Percentiles rank a stretch among this genome's conserved stretches.
Evolutionary conservation across 495 filamentous ascomycete species (phyloP).

Genomic region (Penicillium fimorum): DNA sequence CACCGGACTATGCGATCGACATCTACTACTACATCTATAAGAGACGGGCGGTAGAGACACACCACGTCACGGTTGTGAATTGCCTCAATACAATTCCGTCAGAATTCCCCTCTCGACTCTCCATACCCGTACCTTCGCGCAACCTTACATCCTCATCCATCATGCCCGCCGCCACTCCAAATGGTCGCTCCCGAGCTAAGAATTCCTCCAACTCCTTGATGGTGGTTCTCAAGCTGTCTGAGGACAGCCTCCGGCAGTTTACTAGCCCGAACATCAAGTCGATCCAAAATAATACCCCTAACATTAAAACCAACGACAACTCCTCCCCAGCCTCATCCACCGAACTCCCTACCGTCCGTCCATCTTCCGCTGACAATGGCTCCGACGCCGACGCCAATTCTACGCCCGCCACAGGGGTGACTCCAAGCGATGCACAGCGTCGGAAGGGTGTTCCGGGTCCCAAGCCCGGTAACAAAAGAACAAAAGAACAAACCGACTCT

Average conservation of each 20-base stretch:
- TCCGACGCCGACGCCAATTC: constrained; percentile 56
- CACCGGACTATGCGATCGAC: constrained; percentile 14
- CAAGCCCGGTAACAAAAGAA: constrained; percentile 59
- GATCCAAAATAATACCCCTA: constrained; percentile 32
- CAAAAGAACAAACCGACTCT: constrained; percentile 56
- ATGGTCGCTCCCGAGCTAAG: constrained; percentile 46
- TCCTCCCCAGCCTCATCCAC: constrained; percentile 49
- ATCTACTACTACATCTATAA: constrained; percentile 4
- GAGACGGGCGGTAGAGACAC: constrained; percentile 19
- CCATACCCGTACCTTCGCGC: constrained; percentile 7
- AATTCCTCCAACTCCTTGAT: constrained; percentile 38
- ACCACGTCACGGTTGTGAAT: constrained; percentile 26
- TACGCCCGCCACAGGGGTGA: constrained; percentile 52
- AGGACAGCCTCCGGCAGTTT: constrained; percentile 49
- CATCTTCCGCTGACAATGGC: constrained; percentile 52
- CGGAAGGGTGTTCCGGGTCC: constrained; percentile 57
- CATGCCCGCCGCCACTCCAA: constrained; percentile 36
- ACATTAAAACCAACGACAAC: constrained; percentile 45
- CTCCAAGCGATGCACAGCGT: constrained; percentile 50
- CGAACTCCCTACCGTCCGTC: constrained; percentile 49
- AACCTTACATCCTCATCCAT: constrained; percentile 15
- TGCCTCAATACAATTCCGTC: constrained; percentile 13
- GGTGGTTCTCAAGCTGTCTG: constrained; percentile 54
- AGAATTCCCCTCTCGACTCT: constrained; percentile 16
- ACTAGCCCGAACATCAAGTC: constrained; percentile 34